A percentile compares a stretch with the other conserved stretches of the same genome.
Conservation (phyloP, 768 basidiomycete species). For the Boletus huronensis region DNA sequence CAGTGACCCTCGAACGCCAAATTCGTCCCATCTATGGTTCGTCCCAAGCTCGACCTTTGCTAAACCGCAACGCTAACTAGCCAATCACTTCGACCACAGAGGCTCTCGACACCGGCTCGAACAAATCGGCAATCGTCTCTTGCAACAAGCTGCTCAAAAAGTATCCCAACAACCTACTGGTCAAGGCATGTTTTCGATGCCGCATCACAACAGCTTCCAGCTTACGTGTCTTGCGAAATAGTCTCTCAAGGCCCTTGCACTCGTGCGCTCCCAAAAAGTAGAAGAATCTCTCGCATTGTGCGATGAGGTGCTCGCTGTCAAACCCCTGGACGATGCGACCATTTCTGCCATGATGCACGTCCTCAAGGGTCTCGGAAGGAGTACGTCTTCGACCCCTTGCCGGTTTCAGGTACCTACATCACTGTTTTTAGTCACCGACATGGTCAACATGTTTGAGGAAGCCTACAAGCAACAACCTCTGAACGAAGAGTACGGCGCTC, state of each 20-base stretch:
- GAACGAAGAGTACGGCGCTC: slow-evolving; percentile 80
- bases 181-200: slow-evolving; percentile 50
- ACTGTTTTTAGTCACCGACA: slow-evolving; percentile 57
- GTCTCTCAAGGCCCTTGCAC: slow-evolving; percentile 82
- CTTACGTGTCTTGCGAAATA: slow-evolving; percentile 30
- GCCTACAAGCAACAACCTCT: slow-evolving; percentile 77
- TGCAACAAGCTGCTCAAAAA: slow-evolving; percentile 90
- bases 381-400: slow-evolving; percentile 30
- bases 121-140: slow-evolving; percentile 79
- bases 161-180: slow-evolving; percentile 65
- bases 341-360: slow-evolving; percentile 83
- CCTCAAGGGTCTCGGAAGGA: slow-evolving; percentile 71
- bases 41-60: slow-evolving; percentile 12
- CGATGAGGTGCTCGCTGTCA: slow-evolving; percentile 73
- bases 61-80: slow-evolving; percentile 1
- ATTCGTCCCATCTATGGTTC: slow-evolving; percentile 82
- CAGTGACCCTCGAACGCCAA: slow-evolving; percentile 69
- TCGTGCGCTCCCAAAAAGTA: slow-evolving; percentile 80
- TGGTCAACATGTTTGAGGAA: slow-evolving; percentile 81
- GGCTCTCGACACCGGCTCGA: slow-evolving; percentile 81
- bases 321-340: slow-evolving; percentile 69
- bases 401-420: not conserved
- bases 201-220: not conserved
- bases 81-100: slow-evolving; percentile 41
- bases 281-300: slow-evolving; percentile 77